These are phyloP conservation scores for Tolypocladium sp. DNA, from an alignment of 2,329 filamentous ascomycete species.

Conservation along the genomic window DNA sequence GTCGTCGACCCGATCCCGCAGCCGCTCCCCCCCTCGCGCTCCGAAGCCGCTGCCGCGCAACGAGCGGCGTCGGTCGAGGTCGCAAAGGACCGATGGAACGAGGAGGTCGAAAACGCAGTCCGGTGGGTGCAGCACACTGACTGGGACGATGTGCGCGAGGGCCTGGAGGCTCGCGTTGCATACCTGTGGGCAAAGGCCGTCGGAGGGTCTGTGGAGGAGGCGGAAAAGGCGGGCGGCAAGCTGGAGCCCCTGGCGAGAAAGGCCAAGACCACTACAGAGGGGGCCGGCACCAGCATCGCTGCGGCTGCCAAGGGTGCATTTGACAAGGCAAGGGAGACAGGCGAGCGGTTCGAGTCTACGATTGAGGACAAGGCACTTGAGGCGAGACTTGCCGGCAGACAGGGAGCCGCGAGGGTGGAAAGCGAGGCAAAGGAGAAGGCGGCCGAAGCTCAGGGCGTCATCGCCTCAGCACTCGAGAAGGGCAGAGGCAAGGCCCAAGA, in stretches of 20 bases:
- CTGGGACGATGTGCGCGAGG: conserved; percentile 54
- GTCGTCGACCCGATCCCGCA: conserved; percentile 40
- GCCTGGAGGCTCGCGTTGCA: conserved; percentile 39
- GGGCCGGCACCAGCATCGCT: conserved; percentile 13
- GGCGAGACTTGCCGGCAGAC: conserved; percentile 13
- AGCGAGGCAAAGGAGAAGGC: conserved; percentile 16
- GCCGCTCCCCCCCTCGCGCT: conserved; percentile 38
- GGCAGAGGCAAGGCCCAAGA: conserved; percentile 32
- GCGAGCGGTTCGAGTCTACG: conserved; percentile 15
- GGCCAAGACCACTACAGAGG: conserved; percentile 15
- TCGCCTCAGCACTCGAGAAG: conserved; percentile 28
- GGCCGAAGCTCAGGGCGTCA: conserved; percentile 25
- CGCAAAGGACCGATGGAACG: conserved; percentile 71
- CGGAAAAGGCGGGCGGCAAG: conserved; percentile 16
- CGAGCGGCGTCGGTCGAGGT: conserved; percentile 52
- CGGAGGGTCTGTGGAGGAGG: conserved; percentile 20
- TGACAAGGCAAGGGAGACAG: conserved; percentile 17
- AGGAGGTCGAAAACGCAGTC: conserved; percentile 59
- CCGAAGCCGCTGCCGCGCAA: conserved; percentile 40
- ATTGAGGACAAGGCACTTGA: conserved; percentile 17
- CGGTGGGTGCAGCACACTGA: conserved; percentile 57
- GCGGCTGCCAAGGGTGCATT: conserved; percentile 28
- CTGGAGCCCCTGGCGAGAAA: conserved; percentile 23
- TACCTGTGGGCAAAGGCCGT: conserved; percentile 33
- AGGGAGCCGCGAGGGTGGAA: conserved; percentile 11